These are phyloP conservation scores for Daedaleopsis sinensis DNA, from an alignment of 768 basidiomycete genomes.

Conservation along the genomic window DNA sequence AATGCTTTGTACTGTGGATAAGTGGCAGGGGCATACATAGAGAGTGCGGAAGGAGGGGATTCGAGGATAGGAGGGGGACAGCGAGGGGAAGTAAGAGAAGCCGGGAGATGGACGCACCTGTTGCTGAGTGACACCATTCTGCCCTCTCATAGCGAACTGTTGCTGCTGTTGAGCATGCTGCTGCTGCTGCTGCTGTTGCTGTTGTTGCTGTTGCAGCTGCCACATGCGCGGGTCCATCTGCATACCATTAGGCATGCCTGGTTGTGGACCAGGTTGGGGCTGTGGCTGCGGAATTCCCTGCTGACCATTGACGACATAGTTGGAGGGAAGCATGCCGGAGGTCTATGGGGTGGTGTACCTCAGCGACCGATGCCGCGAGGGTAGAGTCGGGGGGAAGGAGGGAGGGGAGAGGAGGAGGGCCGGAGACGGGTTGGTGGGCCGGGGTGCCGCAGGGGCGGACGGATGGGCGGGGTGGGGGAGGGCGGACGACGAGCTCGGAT, in stretches of 20 bases:
- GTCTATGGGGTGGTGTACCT: constrained; percentile 58
- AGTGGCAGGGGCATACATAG: too few species aligned
- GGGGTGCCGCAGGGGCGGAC: constrained; percentile 16
- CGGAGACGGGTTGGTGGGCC: constrained; percentile 5
- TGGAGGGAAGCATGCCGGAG: constrained; percentile 50
- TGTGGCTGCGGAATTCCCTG: constrained; percentile 46
- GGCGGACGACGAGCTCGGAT: constrained; percentile 26
- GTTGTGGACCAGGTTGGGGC: constrained; percentile 36
- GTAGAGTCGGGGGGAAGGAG: constrained; percentile 14
- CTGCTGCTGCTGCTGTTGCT: constrained; percentile 21
- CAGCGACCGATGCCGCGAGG: constrained; percentile 30
- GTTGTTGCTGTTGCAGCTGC: constrained; percentile 54
- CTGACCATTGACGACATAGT: constrained; percentile 52
- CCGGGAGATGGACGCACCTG: constrained; percentile 21
- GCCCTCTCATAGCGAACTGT: constrained; percentile 3
- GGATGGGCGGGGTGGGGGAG: constrained; percentile 14
- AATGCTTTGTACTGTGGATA: too few species aligned
- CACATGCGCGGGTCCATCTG: constrained; percentile 57
- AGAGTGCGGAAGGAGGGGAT: not conserved
- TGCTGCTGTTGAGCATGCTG: constrained; percentile 3
- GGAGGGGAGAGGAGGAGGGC: constrained; percentile 3
- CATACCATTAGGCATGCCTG: constrained; percentile 36
- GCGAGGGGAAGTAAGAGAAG: constrained; percentile 10
- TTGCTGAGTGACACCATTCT: constrained; percentile 15
- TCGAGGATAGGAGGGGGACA: constrained; percentile 19